These are phyloP conservation scores for Chaetomium sp. DNA, from an alignment of 2,329 filamentous ascomycete species.

Conservation along the genomic window DNA sequence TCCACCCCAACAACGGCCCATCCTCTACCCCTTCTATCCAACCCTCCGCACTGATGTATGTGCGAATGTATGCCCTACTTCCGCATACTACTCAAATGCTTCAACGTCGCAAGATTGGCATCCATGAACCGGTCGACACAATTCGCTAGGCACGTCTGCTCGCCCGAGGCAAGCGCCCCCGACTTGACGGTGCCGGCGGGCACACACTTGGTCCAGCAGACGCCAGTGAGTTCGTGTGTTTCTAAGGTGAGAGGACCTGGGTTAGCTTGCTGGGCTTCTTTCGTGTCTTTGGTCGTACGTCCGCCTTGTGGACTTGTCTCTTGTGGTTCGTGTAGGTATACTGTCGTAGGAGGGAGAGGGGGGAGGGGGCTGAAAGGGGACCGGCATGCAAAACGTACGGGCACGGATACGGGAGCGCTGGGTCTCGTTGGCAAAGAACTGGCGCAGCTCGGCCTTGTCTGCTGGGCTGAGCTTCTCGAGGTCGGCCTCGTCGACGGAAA, in stretches of 20 bases:
- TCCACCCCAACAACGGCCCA: too few relatives aligned
- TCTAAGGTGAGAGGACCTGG: slow-evolving; percentile 31
- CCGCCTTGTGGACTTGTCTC: background rate
- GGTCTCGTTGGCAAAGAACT: slow-evolving; percentile 76
- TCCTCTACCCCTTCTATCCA: background rate
- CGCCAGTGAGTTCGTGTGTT: slow-evolving; percentile 55
- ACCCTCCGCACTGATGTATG: background rate
- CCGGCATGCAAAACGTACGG: slow-evolving; percentile 41
- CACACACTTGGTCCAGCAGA: slow-evolving; percentile 95
- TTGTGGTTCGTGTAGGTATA: too few relatives aligned
- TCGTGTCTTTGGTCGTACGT: background rate
- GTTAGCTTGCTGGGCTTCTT: background rate
- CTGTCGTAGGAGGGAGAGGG: background rate
- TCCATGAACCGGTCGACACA: slow-evolving; percentile 94
- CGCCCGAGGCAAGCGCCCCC: slow-evolving; percentile 64
- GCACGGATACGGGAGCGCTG: slow-evolving; percentile 67
- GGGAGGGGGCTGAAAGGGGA: background rate
- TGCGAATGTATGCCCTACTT: background rate
- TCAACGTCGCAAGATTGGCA: slow-evolving; percentile 75
- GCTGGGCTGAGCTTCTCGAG: slow-evolving; percentile 68
- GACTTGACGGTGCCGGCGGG: slow-evolving; percentile 61
- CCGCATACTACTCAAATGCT: slow-evolving; percentile 65
- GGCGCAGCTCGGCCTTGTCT: slow-evolving; percentile 82
- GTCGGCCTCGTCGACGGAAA: slow-evolving; percentile 48
- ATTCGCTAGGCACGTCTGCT: slow-evolving; percentile 81